A percentile compares a stretch with the other conserved stretches of the same genome.
These are phyloP conservation scores for Zopfia rhizophila DNA, from an alignment of 2,329 filamentous ascomycete genomes.

Conservation along the genomic window DNA sequence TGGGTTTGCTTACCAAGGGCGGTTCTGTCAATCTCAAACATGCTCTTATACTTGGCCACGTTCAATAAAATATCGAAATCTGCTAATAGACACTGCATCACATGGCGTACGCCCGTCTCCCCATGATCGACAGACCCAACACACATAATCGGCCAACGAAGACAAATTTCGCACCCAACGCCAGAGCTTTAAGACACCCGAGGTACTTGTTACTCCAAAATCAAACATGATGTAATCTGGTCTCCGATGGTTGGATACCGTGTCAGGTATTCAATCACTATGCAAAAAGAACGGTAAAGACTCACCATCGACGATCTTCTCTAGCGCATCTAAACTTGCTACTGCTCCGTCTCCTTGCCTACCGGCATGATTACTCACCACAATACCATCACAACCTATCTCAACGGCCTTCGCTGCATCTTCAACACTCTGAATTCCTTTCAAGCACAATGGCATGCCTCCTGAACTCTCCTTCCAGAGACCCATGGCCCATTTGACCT, in stretches of 20 bases:
- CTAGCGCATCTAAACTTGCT: conserved; percentile 68
- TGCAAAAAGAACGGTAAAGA: no score
- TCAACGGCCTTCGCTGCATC: conserved; percentile 72
- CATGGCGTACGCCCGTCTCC: conserved; percentile 70
- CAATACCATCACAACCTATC: conserved; percentile 71
- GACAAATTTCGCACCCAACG: conserved; percentile 70
- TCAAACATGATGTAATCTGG: conserved; percentile 68
- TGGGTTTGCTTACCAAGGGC: conserved; percentile 40
- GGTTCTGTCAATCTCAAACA: conserved; percentile 62
- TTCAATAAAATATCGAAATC: conserved; percentile 72
- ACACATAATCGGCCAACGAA: conserved; percentile 71
- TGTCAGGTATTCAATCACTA: no score
- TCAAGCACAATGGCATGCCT: conserved; percentile 70
- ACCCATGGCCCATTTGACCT: conserved; percentile 72
- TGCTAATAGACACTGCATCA: conserved; percentile 69
- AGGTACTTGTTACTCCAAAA: conserved; percentile 66
- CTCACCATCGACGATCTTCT: conserved; percentile 65
- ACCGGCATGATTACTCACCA: conserved; percentile 77
- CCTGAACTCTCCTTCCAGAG: conserved; percentile 65
- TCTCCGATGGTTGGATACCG: conserved; percentile 58
- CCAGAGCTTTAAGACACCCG: conserved; percentile 71
- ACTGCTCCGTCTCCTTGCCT: conserved; percentile 71
- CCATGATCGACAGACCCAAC: conserved; percentile 68
- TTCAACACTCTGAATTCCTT: conserved; percentile 74
- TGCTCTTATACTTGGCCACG: conserved; percentile 64